These are phyloP conservation scores for Populus davidiana DNA, from an alignment of 345 rosid genomes.

Conservation along the genomic window DNA sequence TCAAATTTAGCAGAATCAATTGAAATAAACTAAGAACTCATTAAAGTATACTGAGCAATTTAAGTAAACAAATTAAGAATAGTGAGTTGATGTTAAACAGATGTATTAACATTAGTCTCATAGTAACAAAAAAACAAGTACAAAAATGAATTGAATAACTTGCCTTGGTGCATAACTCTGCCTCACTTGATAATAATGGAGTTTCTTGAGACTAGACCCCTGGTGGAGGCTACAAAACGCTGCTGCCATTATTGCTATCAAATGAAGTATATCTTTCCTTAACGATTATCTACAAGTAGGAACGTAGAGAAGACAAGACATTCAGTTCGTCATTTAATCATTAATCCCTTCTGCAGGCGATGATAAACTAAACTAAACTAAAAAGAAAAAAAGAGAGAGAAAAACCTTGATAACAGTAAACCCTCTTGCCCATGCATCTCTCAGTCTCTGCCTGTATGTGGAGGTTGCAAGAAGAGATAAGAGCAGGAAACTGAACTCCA, in stretches of 20 bases:
- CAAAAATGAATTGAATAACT: background rate
- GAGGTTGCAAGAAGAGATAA: background rate
- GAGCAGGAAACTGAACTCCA: background rate
- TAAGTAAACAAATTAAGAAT: too few species aligned
- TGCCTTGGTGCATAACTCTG: conserved; percentile 5
- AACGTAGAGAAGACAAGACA: background rate
- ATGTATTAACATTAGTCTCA: too few species aligned
- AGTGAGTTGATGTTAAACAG: too few species aligned
- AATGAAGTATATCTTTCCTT: background rate
- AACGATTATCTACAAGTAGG: background rate
- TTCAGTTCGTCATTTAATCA: background rate
- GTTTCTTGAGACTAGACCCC: background rate
- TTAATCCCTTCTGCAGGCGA: background rate
- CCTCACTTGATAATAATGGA: background rate
- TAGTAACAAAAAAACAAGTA: background rate
- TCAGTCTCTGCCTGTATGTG: background rate
- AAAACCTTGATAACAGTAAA: background rate
- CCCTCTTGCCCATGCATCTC: background rate
- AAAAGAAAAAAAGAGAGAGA: background rate
- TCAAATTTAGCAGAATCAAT: background rate
- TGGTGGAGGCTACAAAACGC: background rate
- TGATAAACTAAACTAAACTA: background rate
- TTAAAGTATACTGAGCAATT: background rate
- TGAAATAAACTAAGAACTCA: background rate
- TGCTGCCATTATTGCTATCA: background rate